phyloP scores from a whole-genome alignment of 2,329 filamentous ascomycete species.

The Diaporthe australafricana region DNA sequence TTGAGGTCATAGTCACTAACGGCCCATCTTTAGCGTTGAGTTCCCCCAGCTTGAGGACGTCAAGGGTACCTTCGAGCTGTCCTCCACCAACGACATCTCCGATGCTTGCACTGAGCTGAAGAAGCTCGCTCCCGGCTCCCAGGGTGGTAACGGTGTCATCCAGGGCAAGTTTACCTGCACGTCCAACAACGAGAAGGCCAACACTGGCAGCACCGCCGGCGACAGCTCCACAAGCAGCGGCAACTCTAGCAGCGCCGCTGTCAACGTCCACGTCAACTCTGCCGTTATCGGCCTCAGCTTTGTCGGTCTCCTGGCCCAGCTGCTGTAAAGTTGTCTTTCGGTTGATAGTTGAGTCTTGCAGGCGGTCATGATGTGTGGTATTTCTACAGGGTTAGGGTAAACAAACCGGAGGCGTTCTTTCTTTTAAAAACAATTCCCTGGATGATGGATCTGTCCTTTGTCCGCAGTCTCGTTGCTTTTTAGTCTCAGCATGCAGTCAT shows the following conservation, averaged over 20 bases:
- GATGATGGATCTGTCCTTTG: slow-evolving; percentile 38
- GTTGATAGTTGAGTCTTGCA: slow-evolving; percentile 31
- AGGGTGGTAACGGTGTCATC: slow-evolving; percentile 54
- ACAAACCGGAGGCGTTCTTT: slow-evolving; percentile 40
- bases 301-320: slow-evolving; percentile 60
- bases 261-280: slow-evolving; percentile 60
- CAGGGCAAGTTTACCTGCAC: slow-evolving; percentile 64
- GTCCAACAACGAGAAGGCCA: slow-evolving; percentile 63
- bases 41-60: slow-evolving; percentile 77
- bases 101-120: slow-evolving; percentile 67
- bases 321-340: slow-evolving; percentile 59
- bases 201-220: slow-evolving; percentile 56
- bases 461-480: slow-evolving; percentile 36
- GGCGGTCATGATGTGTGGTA: slow-evolving; percentile 36
- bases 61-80: slow-evolving; percentile 77
- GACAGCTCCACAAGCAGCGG: slow-evolving; percentile 46
- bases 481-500: slow-evolving; percentile 37
- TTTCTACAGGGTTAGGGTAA: slow-evolving; percentile 38
- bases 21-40: slow-evolving; percentile 66
- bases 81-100: slow-evolving; percentile 72
- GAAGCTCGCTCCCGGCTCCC: slow-evolving; percentile 51
- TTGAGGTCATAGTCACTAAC: slow-evolving; percentile 44
- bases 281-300: slow-evolving; percentile 60
- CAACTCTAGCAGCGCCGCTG: slow-evolving; percentile 51
- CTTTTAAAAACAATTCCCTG: slow-evolving; percentile 38